phyloP scores from a whole-genome alignment of 768 basidiomycete genomes.

The Rhizopogon sp. region DNA sequence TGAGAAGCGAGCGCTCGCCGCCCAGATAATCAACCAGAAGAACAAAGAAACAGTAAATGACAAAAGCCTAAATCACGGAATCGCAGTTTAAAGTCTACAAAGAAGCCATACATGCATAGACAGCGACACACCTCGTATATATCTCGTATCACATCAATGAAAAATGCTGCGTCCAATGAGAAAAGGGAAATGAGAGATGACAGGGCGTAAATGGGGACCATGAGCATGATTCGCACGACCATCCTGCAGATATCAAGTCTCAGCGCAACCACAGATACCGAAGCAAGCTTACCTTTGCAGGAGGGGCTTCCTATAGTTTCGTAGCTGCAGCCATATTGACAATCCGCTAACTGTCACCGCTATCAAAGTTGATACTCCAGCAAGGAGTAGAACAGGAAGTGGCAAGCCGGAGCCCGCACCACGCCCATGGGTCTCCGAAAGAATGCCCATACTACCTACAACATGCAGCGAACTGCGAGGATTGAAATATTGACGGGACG shows the following conservation, averaged over 20 bases:
- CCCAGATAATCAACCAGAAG: conserved; percentile 82
- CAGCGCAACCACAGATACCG: neutral
- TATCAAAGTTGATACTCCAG: conserved; percentile 60
- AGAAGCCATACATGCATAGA: neutral
- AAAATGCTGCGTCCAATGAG: conserved; percentile 91
- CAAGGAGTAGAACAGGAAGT: conserved; percentile 49
- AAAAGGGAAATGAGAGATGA: conserved; percentile 90
- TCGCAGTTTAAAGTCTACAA: neutral
- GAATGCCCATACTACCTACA: conserved; percentile 6
- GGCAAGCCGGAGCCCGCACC: conserved; percentile 62
- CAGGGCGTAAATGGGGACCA: conserved; percentile 92
- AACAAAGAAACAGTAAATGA: conserved; percentile 90
- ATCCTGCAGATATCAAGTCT: conserved; percentile 43
- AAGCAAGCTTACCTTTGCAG: conserved; percentile 57
- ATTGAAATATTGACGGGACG: neutral
- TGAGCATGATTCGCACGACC: conserved; percentile 94
- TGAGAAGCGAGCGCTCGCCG: conserved; percentile 90
- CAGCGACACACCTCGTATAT: conserved; percentile 78
- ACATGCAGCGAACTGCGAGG: neutral
- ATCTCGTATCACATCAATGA: conserved; percentile 92
- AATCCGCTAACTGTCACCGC: conserved; percentile 70
- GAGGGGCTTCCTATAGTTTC: conserved; percentile 80
- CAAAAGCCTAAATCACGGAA: conserved; percentile 63
- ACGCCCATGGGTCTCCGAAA: conserved; percentile 21
- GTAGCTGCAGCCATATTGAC: conserved; percentile 77